phyloP scores from a whole-genome alignment of 2,329 filamentous ascomycete species.

The Penicillium sp. region DNA sequence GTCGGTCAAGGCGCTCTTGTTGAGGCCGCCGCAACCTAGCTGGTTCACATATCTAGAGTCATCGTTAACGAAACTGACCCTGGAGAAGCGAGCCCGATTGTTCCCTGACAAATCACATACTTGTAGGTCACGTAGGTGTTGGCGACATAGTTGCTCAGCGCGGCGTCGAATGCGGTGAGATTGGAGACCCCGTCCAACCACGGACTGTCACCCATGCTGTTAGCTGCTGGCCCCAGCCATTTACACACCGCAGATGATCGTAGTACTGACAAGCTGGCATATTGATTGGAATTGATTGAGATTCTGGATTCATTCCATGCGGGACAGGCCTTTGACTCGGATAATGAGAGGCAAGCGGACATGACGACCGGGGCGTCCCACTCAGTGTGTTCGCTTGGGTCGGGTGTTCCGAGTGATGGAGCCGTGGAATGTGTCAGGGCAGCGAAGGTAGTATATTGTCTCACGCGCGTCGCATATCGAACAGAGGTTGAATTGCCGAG shows the following conservation, averaged over 20 bases:
- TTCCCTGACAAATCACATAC: conserved; percentile 46
- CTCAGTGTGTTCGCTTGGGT: not conserved
- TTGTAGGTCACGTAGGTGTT: conserved; percentile 70
- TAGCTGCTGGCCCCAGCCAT: conserved; percentile 13
- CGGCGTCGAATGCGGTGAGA: conserved; percentile 68
- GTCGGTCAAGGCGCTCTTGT: conserved; percentile 69
- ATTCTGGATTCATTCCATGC: conserved; percentile 69
- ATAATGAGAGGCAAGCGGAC: conserved; percentile 59
- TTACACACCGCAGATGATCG: not conserved
- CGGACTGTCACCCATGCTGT: conserved; percentile 51
- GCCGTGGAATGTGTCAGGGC: conserved; percentile 19
- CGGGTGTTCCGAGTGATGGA: conserved; percentile 8
- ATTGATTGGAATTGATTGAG: conserved; percentile 55
- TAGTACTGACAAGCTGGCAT: conserved; percentile 58
- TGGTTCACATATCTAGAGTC: conserved; percentile 66
- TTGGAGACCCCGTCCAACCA: conserved; percentile 80
- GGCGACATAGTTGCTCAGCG: conserved; percentile 63
- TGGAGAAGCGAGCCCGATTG: not conserved
- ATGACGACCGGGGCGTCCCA: conserved; percentile 29
- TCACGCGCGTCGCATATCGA: conserved; percentile 11
- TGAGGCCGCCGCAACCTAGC: conserved; percentile 72
- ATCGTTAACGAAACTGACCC: conserved; percentile 7
- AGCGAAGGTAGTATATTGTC: conserved; percentile 2
- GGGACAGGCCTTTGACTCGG: conserved; percentile 63
- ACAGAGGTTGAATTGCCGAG: not conserved